Percentiles rank a stretch among this genome's conserved stretches.
Evolutionary conservation across 345 rosid species (phyloP).

Genomic region (Syzygium jambos): DNA sequence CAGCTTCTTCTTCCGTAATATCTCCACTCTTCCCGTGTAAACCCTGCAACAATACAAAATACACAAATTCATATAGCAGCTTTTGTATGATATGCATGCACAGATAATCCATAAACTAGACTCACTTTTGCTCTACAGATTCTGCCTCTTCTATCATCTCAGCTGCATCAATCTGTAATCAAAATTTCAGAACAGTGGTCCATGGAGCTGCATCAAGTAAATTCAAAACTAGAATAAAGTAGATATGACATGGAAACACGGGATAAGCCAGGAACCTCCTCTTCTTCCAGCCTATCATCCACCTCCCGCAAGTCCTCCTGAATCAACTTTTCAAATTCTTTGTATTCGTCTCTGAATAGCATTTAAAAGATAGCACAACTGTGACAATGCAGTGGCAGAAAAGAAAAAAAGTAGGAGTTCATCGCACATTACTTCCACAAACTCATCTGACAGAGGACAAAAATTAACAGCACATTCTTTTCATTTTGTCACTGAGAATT

Average conservation of each 20-base stretch:
- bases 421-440: neutral
- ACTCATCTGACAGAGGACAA: neutral
- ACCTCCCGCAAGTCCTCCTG: slow-evolving; percentile 87
- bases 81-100: neutral
- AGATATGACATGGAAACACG: neutral
- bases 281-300: slow-evolving; percentile 92
- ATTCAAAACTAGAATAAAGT: neutral
- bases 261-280: slow-evolving; percentile 44
- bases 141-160: slow-evolving; percentile 86
- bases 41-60: slow-evolving; percentile 22
- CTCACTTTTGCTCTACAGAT: slow-evolving; percentile 81
- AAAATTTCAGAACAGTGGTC: neutral
- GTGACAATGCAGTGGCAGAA: neutral
- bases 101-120: neutral
- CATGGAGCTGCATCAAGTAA: neutral
- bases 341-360: slow-evolving; percentile 74
- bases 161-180: slow-evolving; percentile 86
- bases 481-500: neutral
- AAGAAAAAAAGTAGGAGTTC: neutral
- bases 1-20: slow-evolving; percentile 51
- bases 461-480: neutral
- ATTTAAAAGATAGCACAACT: slow-evolving; percentile 3
- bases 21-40: slow-evolving; percentile 57
- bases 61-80: neutral
- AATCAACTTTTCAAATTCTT: slow-evolving; percentile 86